A percentile compares a stretch with the other conserved stretches of the same genome.
Conservation (phyloP, 805 yeast species). For the Crinitomyces ghanaensis region DNA sequence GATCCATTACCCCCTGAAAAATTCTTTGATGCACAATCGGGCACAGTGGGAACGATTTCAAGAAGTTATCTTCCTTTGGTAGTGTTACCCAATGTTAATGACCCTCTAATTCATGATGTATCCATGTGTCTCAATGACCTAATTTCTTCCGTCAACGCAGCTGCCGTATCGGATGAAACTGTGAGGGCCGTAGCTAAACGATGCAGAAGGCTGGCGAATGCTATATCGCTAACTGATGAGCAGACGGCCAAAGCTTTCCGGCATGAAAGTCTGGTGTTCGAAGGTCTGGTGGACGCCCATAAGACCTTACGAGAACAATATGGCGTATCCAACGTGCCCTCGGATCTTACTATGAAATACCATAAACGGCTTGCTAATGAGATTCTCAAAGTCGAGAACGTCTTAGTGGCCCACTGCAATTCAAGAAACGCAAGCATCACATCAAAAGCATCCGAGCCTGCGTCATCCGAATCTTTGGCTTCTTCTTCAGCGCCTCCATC, state of each 20-base stretch:
- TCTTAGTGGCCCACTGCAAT: conserved; percentile 16
- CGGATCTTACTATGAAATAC: conserved; percentile 5
- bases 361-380: conserved; percentile 13
- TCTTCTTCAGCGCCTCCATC: background rate
- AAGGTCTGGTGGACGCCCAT: conserved; percentile 6
- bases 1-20: conserved; percentile 15
- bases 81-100: conserved; percentile 18
- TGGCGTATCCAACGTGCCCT: background rate
- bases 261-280: conserved; percentile 11
- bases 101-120: conserved; percentile 15
- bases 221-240: too few relatives aligned
- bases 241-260: conserved; percentile 11
- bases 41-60: conserved; percentile 14
- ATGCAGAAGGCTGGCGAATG: conserved; percentile 12
- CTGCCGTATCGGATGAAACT: conserved; percentile 16
- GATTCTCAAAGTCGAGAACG: conserved; percentile 15
- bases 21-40: conserved; percentile 19
- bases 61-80: conserved; percentile 19
- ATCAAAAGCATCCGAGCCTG: background rate
- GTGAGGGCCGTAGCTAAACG: conserved; percentile 12
- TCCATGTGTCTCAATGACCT: conserved; percentile 20
- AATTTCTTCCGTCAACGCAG: conserved; percentile 18
- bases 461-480: background rate
- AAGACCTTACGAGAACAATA: background rate
- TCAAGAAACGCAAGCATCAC: conserved; percentile 4